Evolutionary conservation across 208 protist genomes (phyloP), one percentile per base, ranked within the genome.

Genomic region (Wallacemonas sp.): DNA sequence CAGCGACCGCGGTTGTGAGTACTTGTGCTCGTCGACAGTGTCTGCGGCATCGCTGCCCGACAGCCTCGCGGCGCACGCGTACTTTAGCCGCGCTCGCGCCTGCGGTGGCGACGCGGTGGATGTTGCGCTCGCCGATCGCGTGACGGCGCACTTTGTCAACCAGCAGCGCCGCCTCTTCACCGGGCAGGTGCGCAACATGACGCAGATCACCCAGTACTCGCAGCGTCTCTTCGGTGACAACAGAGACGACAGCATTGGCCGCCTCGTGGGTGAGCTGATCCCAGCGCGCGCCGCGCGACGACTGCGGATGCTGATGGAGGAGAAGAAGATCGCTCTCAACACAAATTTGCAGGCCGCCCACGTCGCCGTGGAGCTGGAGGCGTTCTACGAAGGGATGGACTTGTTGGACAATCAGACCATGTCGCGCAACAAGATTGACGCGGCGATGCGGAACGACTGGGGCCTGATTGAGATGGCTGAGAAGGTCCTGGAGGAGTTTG

Each of bases 351-450:
- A 80, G 36, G 80, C 85, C 11, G 56, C 70, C 3, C 80, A 80
- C 39, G 82, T 92, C 1, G 65, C 79, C 2, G 87, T 96, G 2
- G 91, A 93, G 74, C 72, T 93, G 71, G 91, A 96, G 74, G 91
- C 91, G 0, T 89, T 96, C 61, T 89, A 80, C 61, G 91, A 96
- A 36, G 91, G 91, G 26, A 78, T 94, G 63, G 91, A 96, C 68
- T 65, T 96, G n/a, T 64, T 85, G 34, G 91, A 96, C 72, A 82
- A 49, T 23, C 77, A 87, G 54, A 87, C 86, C 16, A 74, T 92
- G 64, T 81, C 69, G 2, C 72, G 76, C 36, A 80, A 81, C 62
- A 84, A 85, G 60, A 71, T 96, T 14, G 85, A 94, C 23, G 68
- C 80, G 46, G 80, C 81, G 6, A 64, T 96, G 23, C 76, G 80